These are phyloP conservation scores for Tuber indicum DNA, from an alignment of 495 filamentous ascomycete species.

Conservation along the genomic window DNA sequence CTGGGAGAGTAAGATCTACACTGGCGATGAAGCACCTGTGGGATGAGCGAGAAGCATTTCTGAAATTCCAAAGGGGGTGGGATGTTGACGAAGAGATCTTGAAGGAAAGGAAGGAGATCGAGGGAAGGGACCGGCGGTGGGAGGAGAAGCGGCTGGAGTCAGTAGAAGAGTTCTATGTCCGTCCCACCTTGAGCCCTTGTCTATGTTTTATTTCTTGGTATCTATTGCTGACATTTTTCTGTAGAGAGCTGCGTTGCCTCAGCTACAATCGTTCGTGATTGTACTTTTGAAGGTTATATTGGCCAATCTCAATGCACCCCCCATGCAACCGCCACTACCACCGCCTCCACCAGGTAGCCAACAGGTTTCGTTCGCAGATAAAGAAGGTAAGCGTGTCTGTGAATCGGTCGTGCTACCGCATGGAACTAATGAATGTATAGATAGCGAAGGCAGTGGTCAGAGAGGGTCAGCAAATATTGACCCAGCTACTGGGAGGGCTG, in stretches of 20 bases:
- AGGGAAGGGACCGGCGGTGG: conserved; percentile 42
- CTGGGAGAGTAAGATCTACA: conserved; percentile 78
- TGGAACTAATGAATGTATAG: conserved; percentile 7
- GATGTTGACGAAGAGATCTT: conserved; percentile 47
- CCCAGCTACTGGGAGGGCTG: conserved; percentile 16
- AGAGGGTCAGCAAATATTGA: conserved; percentile 11
- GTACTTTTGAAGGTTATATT: conserved; percentile 82
- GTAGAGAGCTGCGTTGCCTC: conserved; percentile 66
- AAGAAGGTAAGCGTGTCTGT: conserved; percentile 20
- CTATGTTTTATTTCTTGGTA: neutral
- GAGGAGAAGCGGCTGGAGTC: conserved; percentile 58
- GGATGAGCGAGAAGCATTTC: conserved; percentile 84
- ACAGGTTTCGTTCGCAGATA: conserved; percentile 31
- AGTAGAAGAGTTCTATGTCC: conserved; percentile 79
- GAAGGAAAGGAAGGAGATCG: conserved; percentile 42
- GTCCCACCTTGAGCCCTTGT: conserved; percentile 41
- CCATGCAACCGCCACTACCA: conserved; percentile 21
- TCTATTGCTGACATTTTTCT: conserved; percentile 31
- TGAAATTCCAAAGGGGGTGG: conserved; percentile 89
- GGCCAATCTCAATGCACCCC: conserved; percentile 62
- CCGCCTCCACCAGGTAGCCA: conserved; percentile 22
- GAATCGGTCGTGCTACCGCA: conserved; percentile 8
- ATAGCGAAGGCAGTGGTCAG: conserved; percentile 7
- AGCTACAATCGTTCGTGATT: conserved; percentile 90
- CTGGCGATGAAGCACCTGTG: conserved; percentile 87